A percentile compares a stretch with the other conserved stretches of the same genome.
Conservation (phyloP, 805 yeast species). For the Wickerhamiella lipophila region DNA sequence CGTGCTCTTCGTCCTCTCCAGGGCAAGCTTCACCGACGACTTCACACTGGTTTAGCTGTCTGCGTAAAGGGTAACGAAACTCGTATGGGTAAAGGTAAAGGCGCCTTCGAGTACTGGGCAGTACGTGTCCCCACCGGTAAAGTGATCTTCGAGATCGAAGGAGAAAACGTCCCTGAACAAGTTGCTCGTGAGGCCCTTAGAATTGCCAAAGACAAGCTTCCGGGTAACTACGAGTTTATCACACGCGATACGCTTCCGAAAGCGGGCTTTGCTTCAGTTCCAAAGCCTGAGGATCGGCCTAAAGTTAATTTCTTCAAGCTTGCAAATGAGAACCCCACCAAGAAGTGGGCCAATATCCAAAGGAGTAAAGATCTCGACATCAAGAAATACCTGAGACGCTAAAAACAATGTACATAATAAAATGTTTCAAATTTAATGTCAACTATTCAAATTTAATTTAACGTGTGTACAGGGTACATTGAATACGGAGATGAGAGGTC, state of each 20-base stretch:
- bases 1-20: constrained; percentile 65
- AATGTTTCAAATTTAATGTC: background rate
- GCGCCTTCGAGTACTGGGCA: constrained; percentile 96
- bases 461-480: too few species aligned
- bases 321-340: constrained; percentile 49
- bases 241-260: constrained; percentile 49
- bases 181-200: constrained; percentile 81
- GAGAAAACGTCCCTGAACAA: constrained; percentile 66
- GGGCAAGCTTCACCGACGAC: constrained; percentile 66
- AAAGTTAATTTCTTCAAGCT: constrained; percentile 42
- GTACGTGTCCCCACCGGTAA: constrained; percentile 93
- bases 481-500: too few species aligned
- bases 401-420: constrained; percentile 17
- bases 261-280: constrained; percentile 50
- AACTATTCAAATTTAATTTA: too few species aligned
- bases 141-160: constrained; percentile 69
- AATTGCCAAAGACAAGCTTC: constrained; percentile 82
- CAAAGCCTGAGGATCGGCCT: constrained; percentile 33
- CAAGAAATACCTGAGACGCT: constrained; percentile 51
- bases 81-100: constrained; percentile 99
- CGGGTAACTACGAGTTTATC: constrained; percentile 83
- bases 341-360: constrained; percentile 34
- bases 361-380: constrained; percentile 34
- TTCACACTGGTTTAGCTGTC: constrained; percentile 76
- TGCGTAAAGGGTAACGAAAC: constrained; percentile 96